Conservation (phyloP, 441 rosid genomes). For the Bocquillonia castaneifolia region DNA sequence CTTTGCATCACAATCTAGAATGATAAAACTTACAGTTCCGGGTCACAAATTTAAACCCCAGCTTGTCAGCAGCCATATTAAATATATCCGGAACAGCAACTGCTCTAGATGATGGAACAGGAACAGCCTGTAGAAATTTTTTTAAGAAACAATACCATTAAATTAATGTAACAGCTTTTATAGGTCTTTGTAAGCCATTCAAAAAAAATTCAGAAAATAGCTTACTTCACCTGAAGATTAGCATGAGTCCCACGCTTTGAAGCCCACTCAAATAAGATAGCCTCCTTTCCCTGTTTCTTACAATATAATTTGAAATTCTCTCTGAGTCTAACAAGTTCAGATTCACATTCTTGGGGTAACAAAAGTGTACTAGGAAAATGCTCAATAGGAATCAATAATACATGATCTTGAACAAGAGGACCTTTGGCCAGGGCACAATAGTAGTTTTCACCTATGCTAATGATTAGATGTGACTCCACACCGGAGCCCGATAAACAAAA, state of each 20-base stretch:
- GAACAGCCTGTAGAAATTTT: conserved; percentile 51
- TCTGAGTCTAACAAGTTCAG: conserved; percentile 58
- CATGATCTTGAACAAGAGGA: conserved; percentile 73
- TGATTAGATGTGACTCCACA: conserved; percentile 72
- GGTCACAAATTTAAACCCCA: conserved; percentile 66
- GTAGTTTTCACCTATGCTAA: conserved; percentile 69
- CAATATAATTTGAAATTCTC: conserved; percentile 56
- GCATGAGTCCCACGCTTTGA: conserved; percentile 78
- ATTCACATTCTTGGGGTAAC: conserved; percentile 48
- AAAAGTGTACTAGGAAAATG: conserved; percentile 71
- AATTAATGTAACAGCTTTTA: background rate
- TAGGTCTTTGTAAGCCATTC: background rate
- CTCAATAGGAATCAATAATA: conserved; percentile 69
- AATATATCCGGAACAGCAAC: conserved; percentile 61
- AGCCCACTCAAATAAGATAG: conserved; percentile 79
- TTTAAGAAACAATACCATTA: no score
- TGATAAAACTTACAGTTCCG: conserved; percentile 50
- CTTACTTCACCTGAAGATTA: conserved; percentile 73
- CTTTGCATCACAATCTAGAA: conserved; percentile 10
- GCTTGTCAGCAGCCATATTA: conserved; percentile 73
- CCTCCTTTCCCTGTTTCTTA: conserved; percentile 56
- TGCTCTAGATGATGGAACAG: conserved; percentile 71
- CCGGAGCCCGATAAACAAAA: conserved; percentile 87
- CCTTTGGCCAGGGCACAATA: conserved; percentile 91
- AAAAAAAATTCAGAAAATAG: background rate